Percentiles rank a stretch among this genome's conserved stretches.
Conservation (phyloP, 2,329 filamentous ascomycete species). For the Ophiostoma fasciatum region DNA sequence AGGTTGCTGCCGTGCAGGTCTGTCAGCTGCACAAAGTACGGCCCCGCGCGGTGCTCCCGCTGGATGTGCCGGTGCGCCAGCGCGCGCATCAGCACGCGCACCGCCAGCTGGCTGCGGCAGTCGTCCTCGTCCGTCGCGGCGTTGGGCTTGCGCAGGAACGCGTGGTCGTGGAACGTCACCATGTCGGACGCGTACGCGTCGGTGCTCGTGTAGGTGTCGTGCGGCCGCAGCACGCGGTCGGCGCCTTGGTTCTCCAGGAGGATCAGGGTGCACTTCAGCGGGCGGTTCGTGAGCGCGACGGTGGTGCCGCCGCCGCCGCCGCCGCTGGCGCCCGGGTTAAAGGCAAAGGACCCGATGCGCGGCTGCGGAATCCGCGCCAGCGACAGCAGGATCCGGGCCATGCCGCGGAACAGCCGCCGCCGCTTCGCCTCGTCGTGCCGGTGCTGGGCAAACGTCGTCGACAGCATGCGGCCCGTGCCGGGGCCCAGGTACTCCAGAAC, state of each 20-base stretch:
- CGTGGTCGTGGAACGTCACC: conserved; percentile 15
- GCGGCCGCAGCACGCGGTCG: conserved; percentile 14
- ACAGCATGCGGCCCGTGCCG: conserved; percentile 16
- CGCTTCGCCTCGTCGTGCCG: conserved; percentile 11
- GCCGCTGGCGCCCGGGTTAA: conserved; percentile 15
- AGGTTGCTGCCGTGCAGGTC: conserved; percentile 18
- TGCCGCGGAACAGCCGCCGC: conserved; percentile 17
- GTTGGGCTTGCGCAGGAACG: conserved; percentile 15
- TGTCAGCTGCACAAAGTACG: conserved; percentile 16
- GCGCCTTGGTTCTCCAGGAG: conserved; percentile 19
- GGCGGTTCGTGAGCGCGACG: conserved; percentile 5
- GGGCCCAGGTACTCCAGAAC: conserved; percentile 16
- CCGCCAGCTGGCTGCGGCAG: conserved; percentile 16
- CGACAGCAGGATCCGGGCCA: conserved; percentile 17
- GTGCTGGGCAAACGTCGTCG: conserved; percentile 12
- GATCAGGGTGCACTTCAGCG: conserved; percentile 11
- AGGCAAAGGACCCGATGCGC: conserved; percentile 16
- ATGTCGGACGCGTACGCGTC: conserved; percentile 17
- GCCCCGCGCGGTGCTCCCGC: conserved; percentile 9
- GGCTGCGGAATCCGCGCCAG: conserved; percentile 16
- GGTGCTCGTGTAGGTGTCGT: conserved; percentile 17
- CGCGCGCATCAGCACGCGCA: conserved; percentile 11
- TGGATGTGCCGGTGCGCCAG: conserved; percentile 15
- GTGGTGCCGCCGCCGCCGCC: too few species aligned
- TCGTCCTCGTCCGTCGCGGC: conserved; percentile 12